Base-by-base conservation (phyloP, 2,329 filamentous ascomycete species). In the Diaporthe destruens region DNA sequence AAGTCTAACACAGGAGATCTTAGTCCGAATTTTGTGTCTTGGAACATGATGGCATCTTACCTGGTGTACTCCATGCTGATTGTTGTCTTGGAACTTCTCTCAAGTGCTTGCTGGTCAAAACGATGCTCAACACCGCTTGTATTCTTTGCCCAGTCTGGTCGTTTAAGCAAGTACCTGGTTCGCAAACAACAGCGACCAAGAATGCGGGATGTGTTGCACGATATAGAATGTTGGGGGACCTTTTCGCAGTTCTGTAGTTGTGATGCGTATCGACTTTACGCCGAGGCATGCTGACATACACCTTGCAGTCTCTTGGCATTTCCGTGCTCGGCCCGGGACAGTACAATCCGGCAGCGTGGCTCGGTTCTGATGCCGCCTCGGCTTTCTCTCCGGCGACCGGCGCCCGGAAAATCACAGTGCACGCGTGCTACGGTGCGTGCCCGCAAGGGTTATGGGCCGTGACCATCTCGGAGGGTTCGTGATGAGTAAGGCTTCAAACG, bases 1-100 rank as follows among this genome's bases (percentile, higher is more conserved):
- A 9, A 84, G 80, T 74, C 80, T 80, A 47, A 69, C 25, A 14
- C 20, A 36, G 1, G 6, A 29, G 1, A 6, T 1, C 6, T 65
- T 4, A 65, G 29, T 18, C 49, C 5, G 6, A 51, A 12, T 36
- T 7, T 44, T 20, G 6, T 2, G 34, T 0, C 36, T 25, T 18
- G 3, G 6, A 6, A 51, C 1, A 6, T 12, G 47, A 39, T 3
- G 23, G 3, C 9, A 36, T 16, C 20, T 23, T n/a, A 65, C 59
- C 59, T 65, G 16, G 59, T 25, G 29, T 65, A 65, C 3, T 65
- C 59, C 59, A 65, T 65, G 16, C 25, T 29, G 16, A 9, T 6
- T 49, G 25, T 11, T 6, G 7, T 3, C 9, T 1, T 9, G 11
- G 34, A 11, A 12, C 34, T 12, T 11, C 32, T 49, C 20, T n/a